Percentiles rank a stretch among this genome's conserved stretches.
Evolutionary conservation across 768 basidiomycete genomes (phyloP).

Genomic region (Boletus tylopilopsis): DNA sequence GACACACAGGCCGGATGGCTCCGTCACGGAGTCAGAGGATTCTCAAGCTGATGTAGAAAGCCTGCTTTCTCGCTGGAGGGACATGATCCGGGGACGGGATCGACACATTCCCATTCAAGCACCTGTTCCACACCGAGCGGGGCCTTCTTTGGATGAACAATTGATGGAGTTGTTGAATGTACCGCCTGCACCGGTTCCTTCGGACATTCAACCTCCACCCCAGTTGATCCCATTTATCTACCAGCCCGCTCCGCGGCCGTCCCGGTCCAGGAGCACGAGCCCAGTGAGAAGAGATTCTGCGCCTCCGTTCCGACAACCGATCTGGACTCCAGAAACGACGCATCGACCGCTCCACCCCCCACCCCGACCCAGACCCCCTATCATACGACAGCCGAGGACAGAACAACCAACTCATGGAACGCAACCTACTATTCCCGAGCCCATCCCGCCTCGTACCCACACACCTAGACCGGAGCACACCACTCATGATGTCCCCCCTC

Average conservation of each 20-base stretch:
- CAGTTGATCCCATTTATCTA: constrained; percentile 52
- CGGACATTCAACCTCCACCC: constrained; percentile 47
- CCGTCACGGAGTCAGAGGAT: constrained; percentile 30
- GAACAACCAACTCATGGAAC: not conserved
- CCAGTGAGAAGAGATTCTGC: constrained; percentile 28
- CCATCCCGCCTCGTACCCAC: constrained; percentile 1
- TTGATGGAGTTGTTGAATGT: constrained; percentile 59
- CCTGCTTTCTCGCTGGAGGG: constrained; percentile 26
- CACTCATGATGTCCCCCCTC: constrained; percentile 8
- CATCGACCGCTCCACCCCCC: constrained; percentile 12
- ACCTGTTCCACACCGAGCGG: constrained; percentile 39
- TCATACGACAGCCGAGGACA: not conserved
- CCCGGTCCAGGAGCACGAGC: constrained; percentile 41
- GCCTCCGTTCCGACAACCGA: constrained; percentile 26
- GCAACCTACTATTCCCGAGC: constrained; percentile 10
- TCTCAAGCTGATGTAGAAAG: constrained; percentile 25
- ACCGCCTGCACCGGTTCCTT: constrained; percentile 36
- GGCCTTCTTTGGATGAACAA: constrained; percentile 55
- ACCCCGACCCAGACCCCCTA: constrained; percentile 4
- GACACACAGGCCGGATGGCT: constrained; percentile 15
- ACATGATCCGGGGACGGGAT: constrained; percentile 22
- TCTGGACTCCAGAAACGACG: constrained; percentile 19
- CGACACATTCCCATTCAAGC: constrained; percentile 39
- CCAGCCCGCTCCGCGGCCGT: constrained; percentile 41
- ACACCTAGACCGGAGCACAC: constrained; percentile 6